A percentile compares a stretch with the other conserved stretches of the same genome.
Evolutionary conservation across 192 early-diverging fungal species (phyloP).

Genomic region (Globomyces pollinis-pini): DNA sequence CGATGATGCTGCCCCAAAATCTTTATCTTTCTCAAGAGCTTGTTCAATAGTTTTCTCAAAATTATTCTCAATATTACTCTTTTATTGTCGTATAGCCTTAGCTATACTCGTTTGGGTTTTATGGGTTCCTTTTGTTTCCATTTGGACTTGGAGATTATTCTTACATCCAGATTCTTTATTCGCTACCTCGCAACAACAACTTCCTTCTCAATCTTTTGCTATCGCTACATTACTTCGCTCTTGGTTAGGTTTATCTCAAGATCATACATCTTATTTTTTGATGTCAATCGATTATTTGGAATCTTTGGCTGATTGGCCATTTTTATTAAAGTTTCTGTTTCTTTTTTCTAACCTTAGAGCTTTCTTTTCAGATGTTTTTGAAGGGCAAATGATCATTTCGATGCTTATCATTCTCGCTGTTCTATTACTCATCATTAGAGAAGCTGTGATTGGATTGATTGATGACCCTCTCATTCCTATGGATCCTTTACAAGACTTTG

Average conservation of each 20-base stretch:
- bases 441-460: slow-evolving; percentile 67
- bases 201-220: not conserved
- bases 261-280: not conserved
- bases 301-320: not conserved
- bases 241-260: not conserved
- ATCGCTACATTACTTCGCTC: not conserved
- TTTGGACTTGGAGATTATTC: slow-evolving; percentile 79
- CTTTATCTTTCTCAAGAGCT: slow-evolving; percentile 21
- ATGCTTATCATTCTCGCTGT: slow-evolving; percentile 71
- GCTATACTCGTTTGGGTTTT: slow-evolving; percentile 72
- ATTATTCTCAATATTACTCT: not conserved
- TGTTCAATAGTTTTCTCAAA: slow-evolving; percentile 13
- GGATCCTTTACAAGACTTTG: not conserved
- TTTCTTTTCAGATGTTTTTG: slow-evolving; percentile 51
- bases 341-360: not conserved
- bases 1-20: slow-evolving; percentile 18
- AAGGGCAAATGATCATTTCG: slow-evolving; percentile 76
- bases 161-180: slow-evolving; percentile 37
- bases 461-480: not conserved
- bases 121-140: slow-evolving; percentile 68
- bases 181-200: not conserved
- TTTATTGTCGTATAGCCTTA: slow-evolving; percentile 52
- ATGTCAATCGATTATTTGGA: not conserved
- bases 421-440: slow-evolving; percentile 73
- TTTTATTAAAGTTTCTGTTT: not conserved